phyloP scores from a whole-genome alignment of 2,329 filamentous ascomycete species.

The Aspergillus awamori region DNA sequence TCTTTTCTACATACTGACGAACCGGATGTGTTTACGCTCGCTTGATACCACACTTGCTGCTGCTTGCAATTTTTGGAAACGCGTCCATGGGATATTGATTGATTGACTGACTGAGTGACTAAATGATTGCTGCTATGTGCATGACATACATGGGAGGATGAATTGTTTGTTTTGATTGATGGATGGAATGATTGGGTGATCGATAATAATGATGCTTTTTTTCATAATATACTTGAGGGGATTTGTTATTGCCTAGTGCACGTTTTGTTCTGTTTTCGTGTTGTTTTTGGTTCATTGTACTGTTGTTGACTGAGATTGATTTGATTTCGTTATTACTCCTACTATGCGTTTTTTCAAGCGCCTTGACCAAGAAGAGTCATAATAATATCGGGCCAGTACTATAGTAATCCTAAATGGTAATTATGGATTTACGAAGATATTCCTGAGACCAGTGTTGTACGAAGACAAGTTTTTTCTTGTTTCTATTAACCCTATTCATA shows the following conservation, averaged over 20 bases:
- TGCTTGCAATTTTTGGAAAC: neutral
- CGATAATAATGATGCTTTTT: neutral
- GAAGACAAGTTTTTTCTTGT: neutral
- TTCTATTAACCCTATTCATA: neutral
- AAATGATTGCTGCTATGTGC: neutral
- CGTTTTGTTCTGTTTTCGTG: neutral
- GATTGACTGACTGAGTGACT: neutral
- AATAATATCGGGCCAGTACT: neutral
- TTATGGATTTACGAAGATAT: neutral
- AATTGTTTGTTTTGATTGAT: neutral
- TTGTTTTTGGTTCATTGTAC: neutral
- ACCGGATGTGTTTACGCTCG: conserved; percentile 1
- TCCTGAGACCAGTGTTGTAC: no score
- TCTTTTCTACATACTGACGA: neutral
- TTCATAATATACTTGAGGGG: neutral
- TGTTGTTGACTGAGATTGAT: neutral
- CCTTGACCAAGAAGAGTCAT: neutral
- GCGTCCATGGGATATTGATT: neutral
- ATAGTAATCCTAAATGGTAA: neutral
- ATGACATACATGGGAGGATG: neutral
- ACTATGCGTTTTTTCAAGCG: neutral
- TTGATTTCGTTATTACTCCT: neutral
- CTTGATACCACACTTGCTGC: conserved; percentile 1
- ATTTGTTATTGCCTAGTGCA: neutral
- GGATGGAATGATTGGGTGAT: neutral